Percentiles rank a stretch among this genome's conserved stretches.
phyloP scores from a whole-genome alignment of 225 moss, liverwort and hornwort genomes.

The Lunularia cruciata region DNA sequence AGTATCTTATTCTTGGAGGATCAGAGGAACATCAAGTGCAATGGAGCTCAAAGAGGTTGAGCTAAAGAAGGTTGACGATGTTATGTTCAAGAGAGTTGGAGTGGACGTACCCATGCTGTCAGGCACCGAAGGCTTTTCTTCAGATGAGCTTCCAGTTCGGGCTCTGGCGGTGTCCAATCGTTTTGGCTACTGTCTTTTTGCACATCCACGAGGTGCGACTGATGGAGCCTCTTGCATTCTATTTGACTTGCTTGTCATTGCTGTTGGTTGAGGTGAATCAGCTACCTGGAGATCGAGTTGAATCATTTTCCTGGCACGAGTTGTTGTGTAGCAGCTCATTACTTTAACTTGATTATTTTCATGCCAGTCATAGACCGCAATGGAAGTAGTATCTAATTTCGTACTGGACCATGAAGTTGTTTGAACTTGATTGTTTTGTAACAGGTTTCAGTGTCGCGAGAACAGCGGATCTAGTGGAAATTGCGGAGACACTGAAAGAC shows the following conservation, averaged over 20 bases:
- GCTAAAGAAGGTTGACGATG: constrained; percentile 35
- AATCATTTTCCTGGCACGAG: too few species aligned
- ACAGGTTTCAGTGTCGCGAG: constrained; percentile 82
- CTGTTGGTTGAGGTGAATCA: too few species aligned
- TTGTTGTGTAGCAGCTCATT: too few species aligned
- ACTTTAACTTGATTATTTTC: too few species aligned
- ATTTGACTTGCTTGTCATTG: too few species aligned
- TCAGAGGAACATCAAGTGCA: neutral
- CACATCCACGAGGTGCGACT: constrained; percentile 56
- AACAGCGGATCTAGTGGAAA: constrained; percentile 63
- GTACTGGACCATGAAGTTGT: too few species aligned
- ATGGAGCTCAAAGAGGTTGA: constrained; percentile 50
- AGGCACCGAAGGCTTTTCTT: constrained; percentile 35
- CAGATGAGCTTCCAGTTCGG: constrained; percentile 52
- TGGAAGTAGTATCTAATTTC: too few species aligned
- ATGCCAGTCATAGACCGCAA: too few species aligned
- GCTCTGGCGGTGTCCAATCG: constrained; percentile 77
- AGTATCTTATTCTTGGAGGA: neutral
- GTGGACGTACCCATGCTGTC: constrained; percentile 62
- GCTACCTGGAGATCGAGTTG: too few species aligned
- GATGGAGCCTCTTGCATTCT: too few species aligned
- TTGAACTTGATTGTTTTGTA: neutral
- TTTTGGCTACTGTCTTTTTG: constrained; percentile 72
- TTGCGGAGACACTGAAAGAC: constrained; percentile 58
- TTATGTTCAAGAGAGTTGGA: constrained; percentile 86